These are phyloP conservation scores for Mycena amicta DNA, from an alignment of 768 basidiomycete genomes.

Conservation along the genomic window DNA sequence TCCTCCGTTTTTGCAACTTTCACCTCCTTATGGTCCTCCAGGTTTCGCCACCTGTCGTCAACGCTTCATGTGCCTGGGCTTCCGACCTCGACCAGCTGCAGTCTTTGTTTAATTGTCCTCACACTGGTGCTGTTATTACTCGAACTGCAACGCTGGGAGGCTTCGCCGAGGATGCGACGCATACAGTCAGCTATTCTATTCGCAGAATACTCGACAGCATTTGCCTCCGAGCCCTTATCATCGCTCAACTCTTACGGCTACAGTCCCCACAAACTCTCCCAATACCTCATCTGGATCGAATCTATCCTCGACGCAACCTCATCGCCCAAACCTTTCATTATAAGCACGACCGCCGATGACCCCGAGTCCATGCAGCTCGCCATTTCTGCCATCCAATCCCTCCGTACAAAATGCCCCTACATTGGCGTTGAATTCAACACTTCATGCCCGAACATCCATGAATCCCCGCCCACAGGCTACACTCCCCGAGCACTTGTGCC, in stretches of 20 bases:
- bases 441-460: constrained; percentile 79
- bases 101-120: constrained; percentile 63
- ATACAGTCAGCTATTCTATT: constrained; percentile 50
- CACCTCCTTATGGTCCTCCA: constrained; percentile 69
- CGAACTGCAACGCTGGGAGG: constrained; percentile 74
- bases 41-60: constrained; percentile 68
- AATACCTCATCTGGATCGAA: constrained; percentile 67
- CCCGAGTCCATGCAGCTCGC: constrained; percentile 53
- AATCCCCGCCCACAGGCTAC: constrained; percentile 69
- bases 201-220: constrained; percentile 40
- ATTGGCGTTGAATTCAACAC: constrained; percentile 83
- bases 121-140: constrained; percentile 81
- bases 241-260: constrained; percentile 87
- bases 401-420: constrained; percentile 43
- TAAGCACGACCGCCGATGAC: constrained; percentile 73
- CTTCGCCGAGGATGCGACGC: constrained; percentile 61
- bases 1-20: too few relatives aligned
- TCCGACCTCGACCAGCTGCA: constrained; percentile 65
- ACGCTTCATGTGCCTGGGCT: constrained; percentile 83
- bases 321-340: constrained; percentile 61
- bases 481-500: constrained; percentile 50
- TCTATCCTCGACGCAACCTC: constrained; percentile 44
- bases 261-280: constrained; percentile 72
- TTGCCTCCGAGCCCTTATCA: constrained; percentile 51
- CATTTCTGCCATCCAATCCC: constrained; percentile 59